Evolutionary conservation across 176 grass and related monocot genomes (phyloP), one percentile per base, ranked within the genome.

Genomic region (Hordeum marinum): DNA sequence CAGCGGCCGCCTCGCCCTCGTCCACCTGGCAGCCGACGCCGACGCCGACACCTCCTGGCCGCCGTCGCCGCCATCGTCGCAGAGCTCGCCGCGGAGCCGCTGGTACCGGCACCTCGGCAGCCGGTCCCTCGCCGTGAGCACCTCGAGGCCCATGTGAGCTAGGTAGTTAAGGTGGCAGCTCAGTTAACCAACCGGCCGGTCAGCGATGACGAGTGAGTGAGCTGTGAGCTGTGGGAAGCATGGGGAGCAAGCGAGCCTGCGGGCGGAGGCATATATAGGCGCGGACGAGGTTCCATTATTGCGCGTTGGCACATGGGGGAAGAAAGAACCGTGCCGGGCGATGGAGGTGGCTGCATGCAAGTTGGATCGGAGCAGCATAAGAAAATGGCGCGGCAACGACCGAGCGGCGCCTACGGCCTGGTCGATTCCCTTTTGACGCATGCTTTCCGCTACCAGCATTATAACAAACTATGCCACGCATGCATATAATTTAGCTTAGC

Each of bases 341-440:
- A n/a, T 23, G 62, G 78, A 11, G 40, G 42, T 43, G 23, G 43
- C 18, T 82, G 39, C 63, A 71, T 82, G 41, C 63, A 75, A 68
- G 68, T 87, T 80, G 71, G 66, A 70, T 84, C 59, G 85, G 54
- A 72, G 63, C 14, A 35, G 41, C 84, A 60, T 48, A 59, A 50
- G 17, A 80, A 89, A 90, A 79, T 15, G 24, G 72, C 76, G 62
- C 48, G 80, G 63, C 24, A 83, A 76, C 63, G 79, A 65, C 79
- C 73, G 57, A 57, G 66, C 89, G 85, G 89, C 81, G 61, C 89
- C 81, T 76, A 76, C 88, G 69, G 62, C 81, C 77, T 59, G 85
- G 84, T 34, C 46, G 85, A 87, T 87, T 91, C 85, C 81, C 89
- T 86, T 87, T 87, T 71, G 85, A 87, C 89, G 50, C 85, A 84